These are phyloP conservation scores for Plasmodium vivax DNA, from an alignment of 169 alveolate species.

Conservation along the genomic window DNA sequence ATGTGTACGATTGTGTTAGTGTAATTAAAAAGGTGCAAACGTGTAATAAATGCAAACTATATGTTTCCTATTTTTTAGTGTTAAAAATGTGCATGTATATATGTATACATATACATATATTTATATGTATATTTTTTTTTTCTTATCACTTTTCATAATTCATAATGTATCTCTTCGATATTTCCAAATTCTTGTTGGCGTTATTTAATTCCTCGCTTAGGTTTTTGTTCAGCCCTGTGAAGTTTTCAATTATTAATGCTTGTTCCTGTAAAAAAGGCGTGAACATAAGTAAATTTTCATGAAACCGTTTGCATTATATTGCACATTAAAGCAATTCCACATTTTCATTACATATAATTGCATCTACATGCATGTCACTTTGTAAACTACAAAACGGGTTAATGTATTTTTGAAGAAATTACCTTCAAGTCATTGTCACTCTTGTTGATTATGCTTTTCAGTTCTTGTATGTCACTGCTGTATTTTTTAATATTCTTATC, in stretches of 20 bases:
- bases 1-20: not conserved
- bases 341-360: not conserved
- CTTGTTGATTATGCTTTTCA: constrained; percentile 63
- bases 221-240: constrained; percentile 71
- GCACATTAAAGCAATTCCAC: not conserved
- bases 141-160: constrained; percentile 72
- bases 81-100: not conserved
- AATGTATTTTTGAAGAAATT: constrained; percentile 20
- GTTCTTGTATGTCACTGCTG: constrained; percentile 70
- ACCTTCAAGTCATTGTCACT: constrained; percentile 74
- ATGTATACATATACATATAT: not conserved
- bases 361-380: not conserved
- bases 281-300: not conserved
- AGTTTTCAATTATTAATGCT: constrained; percentile 71
- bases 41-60: not conserved
- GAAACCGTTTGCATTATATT: not conserved
- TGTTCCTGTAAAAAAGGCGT: constrained; percentile 66
- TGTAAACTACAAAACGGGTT: not conserved
- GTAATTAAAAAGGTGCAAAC: constrained; percentile 1
- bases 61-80: not conserved
- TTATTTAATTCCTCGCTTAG: constrained; percentile 66
- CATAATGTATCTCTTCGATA: constrained; percentile 74
- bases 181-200: constrained; percentile 73
- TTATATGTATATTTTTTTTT: not conserved
- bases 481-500: constrained; percentile 67